Evolutionary conservation across 352 stramenopile genomes (phyloP).

Genomic region (Pythium phragmiticola): DNA sequence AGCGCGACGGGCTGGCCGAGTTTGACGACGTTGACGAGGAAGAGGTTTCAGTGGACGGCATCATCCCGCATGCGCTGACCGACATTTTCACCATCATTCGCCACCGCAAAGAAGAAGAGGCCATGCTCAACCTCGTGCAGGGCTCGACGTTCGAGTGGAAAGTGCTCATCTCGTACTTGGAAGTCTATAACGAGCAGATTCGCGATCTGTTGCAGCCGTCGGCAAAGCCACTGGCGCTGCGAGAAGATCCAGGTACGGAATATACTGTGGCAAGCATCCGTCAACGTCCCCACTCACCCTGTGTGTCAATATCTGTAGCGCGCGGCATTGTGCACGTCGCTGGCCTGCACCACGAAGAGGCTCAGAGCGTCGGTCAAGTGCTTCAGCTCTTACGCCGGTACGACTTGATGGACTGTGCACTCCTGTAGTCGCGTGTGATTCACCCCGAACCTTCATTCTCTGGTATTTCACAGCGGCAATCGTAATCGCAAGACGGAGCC

Average conservation of each 20-base stretch:
- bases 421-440: no score
- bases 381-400: constrained; percentile 46
- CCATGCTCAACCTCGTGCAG: constrained; percentile 37
- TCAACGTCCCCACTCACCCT: no score
- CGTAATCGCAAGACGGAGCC: constrained; percentile 58
- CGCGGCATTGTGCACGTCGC: constrained; percentile 55
- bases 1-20: constrained; percentile 52
- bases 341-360: constrained; percentile 48
- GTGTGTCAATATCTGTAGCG: constrained; percentile 19
- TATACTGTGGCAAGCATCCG: neutral
- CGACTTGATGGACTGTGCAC: neutral
- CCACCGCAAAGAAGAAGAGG: constrained; percentile 55
- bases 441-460: neutral
- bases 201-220: constrained; percentile 83
- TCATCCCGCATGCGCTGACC: constrained; percentile 73
- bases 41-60: constrained; percentile 57
- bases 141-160: constrained; percentile 66
- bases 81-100: constrained; percentile 71
- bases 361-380: constrained; percentile 44
- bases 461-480: constrained; percentile 35
- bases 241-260: constrained; percentile 44
- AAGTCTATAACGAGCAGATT: constrained; percentile 94
- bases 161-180: constrained; percentile 85
- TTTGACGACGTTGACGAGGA: constrained; percentile 45
- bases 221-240: constrained; percentile 32